Conservation (phyloP, 2,329 filamentous ascomycete genomes). For the Septoria linicola region DNA sequence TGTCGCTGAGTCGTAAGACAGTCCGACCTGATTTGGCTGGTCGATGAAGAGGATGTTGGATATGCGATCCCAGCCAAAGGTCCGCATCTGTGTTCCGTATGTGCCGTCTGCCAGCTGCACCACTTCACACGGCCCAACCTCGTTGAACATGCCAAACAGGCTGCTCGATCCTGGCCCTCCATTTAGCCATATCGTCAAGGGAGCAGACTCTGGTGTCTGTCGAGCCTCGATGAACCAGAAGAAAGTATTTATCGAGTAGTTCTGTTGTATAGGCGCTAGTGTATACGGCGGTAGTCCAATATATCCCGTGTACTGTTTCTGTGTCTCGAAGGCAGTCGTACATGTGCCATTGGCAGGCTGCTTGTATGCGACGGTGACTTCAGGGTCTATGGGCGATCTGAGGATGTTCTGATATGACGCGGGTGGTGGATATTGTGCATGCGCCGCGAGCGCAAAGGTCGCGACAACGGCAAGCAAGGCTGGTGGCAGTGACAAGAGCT, state of each 20-base stretch:
- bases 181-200: slow-evolving; percentile 65
- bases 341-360: slow-evolving; percentile 60
- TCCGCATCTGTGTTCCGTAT: slow-evolving; percentile 46
- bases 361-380: slow-evolving; percentile 69
- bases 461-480: slow-evolving; percentile 29
- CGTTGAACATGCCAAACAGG: slow-evolving; percentile 63
- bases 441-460: slow-evolving; percentile 18
- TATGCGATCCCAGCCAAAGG: slow-evolving; percentile 65
- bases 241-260: slow-evolving; percentile 62
- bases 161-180: slow-evolving; percentile 66
- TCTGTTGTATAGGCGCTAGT: slow-evolving; percentile 48
- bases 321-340: slow-evolving; percentile 61
- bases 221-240: slow-evolving; percentile 64
- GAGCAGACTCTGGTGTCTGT: slow-evolving; percentile 49
- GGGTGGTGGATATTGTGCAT: slow-evolving; percentile 44
- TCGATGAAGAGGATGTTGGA: slow-evolving; percentile 61
- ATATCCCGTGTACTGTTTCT: slow-evolving; percentile 71
- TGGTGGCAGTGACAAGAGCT: slow-evolving; percentile 30
- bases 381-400: slow-evolving; percentile 60
- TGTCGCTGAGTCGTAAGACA: slow-evolving; percentile 64
- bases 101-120: slow-evolving; percentile 45
- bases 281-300: slow-evolving; percentile 56
- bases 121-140: slow-evolving; percentile 53
- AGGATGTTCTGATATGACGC: slow-evolving; percentile 53
- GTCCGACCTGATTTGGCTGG: slow-evolving; percentile 68